Evolutionary conservation across 2,329 filamentous ascomycete genomes (phyloP), one percentile per base, ranked within the genome.

Genomic region (Verticillium nubilum): DNA sequence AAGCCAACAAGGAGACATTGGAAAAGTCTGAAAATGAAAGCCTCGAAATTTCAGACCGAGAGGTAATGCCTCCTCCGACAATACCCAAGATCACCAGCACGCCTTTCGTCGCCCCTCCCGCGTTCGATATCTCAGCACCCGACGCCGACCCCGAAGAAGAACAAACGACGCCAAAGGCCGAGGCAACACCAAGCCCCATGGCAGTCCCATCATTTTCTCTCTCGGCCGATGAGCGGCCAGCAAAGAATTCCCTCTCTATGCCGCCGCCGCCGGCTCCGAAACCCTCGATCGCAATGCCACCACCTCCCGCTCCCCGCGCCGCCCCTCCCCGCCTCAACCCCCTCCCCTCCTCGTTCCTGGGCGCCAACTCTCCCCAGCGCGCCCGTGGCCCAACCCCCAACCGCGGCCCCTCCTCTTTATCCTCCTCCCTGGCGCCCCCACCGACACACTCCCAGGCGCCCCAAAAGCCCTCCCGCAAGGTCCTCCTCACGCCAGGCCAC

Each of bases 401-500:
- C 68, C 77, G 78, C 66, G 69, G 69, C 37, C 67, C 66, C 64
- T 64, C 64, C 63, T 47, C 73, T 63, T 10, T 59, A 13, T 67
- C 71, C 7, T 74, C 75, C 0, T 72, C 75, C 1, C 79, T 87
- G 54, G 78, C 80, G 1, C 84, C 81, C 0, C 84, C 85, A 0
- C 82, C 84, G 0, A 80, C 82, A 15, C 82, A 81, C 68, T 76
- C 73, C 31, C 70, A 76, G 50, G 80, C 78, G 60, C 83, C 84
- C 2, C 63, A 74, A 26, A 86, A 85, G 68, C 81, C 83, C 4
- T 83, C 80, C 12, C 84, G 83, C 72, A 90, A 94, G 69, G 90
- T 97, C 4, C 80, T 89, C 9, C 85, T 99, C 4, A 84, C 87
- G n/a, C 95, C 95, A 0, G 94, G 95, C 31, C 93, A 94, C 78